phyloP scores from a whole-genome alignment of 2,329 filamentous ascomycete species.

The Samsoniella hepiali region DNA sequence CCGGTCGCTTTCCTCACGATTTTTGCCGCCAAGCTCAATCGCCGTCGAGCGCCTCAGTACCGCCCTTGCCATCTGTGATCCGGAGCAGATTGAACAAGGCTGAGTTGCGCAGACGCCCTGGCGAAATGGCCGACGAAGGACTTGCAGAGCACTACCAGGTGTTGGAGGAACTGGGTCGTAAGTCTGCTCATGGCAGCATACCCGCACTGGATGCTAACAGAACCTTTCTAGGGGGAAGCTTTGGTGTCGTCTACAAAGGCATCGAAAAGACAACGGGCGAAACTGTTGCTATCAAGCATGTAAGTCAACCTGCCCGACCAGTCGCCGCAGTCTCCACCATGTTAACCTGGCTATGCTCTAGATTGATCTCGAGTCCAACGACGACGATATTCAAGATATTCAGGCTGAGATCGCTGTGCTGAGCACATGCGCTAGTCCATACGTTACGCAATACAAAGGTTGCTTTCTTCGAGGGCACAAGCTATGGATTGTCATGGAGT shows the following conservation, averaged over 20 bases:
- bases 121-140: constrained; percentile 55
- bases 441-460: constrained; percentile 93
- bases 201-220: constrained; percentile 8
- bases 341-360: constrained; percentile 35
- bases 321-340: not conserved
- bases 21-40: constrained; percentile 15
- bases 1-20: constrained; percentile 6
- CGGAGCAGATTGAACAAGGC: constrained; percentile 9
- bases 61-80: not conserved
- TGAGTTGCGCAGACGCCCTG: constrained; percentile 18
- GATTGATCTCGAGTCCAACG: constrained; percentile 98
- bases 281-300: constrained; percentile 94
- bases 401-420: constrained; percentile 95
- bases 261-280: constrained; percentile 89
- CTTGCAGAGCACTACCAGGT: constrained; percentile 90
- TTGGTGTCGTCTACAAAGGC: constrained; percentile 90
- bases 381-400: constrained; percentile 97
- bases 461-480: constrained; percentile 96
- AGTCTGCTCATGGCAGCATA: constrained; percentile 37
- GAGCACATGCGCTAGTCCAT: constrained; percentile 89
- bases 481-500: constrained; percentile 99
- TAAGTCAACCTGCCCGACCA: constrained; percentile 44
- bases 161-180: constrained; percentile 92
- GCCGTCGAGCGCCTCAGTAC: constrained; percentile 13
- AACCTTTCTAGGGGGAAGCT: constrained; percentile 18